Conservation (phyloP, 306 rosid genomes). For the Vigna radiata region DNA sequence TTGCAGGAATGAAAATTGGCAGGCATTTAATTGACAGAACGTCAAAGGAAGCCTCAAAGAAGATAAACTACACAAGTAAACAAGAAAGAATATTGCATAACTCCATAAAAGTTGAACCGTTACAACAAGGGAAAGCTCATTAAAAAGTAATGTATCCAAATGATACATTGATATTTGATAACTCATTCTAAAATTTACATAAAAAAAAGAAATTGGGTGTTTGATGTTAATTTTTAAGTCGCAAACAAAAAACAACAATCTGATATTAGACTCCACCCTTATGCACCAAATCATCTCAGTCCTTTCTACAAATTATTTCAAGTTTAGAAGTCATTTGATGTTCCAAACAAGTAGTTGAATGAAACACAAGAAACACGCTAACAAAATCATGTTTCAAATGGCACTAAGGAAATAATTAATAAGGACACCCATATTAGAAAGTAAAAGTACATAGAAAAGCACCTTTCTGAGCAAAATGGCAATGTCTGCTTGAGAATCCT, state of each 20-base stretch:
- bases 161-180: conserved; percentile 12
- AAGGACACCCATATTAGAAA: neutral
- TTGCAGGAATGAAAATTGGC: conserved; percentile 7
- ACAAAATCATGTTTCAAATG: neutral
- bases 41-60: neutral
- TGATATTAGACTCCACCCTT: neutral
- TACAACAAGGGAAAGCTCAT: conserved; percentile 4
- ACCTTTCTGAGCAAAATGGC: conserved; percentile 98
- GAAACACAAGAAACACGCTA: conserved; percentile 3
- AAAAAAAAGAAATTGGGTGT: neutral
- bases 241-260: neutral
- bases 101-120: neutral
- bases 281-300: neutral
- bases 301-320: conserved; percentile 9
- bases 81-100: neutral
- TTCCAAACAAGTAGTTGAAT: conserved; percentile 29
- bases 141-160: conserved; percentile 5
- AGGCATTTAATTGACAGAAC: conserved; percentile 14
- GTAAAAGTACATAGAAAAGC: conserved; percentile 6
- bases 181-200: neutral
- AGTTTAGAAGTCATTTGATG: neutral
- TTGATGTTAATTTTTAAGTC: neutral
- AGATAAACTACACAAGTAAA: neutral
- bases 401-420: neutral
- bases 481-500: conserved; percentile 96